Conservation (phyloP, 2,329 filamentous ascomycete species). For the Trichophyton simii region DNA sequence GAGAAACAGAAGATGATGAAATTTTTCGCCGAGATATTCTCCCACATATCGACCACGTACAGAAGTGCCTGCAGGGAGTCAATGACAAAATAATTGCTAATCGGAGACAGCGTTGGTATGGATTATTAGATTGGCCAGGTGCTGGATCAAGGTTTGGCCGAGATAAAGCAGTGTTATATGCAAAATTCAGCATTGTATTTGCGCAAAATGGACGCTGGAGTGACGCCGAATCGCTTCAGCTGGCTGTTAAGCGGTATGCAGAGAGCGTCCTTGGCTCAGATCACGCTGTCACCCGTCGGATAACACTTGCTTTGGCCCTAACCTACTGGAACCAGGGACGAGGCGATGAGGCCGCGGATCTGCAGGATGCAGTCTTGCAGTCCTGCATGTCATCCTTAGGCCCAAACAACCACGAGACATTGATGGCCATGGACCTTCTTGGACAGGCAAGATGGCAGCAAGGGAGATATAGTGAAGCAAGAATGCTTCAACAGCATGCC, state of each 20-base stretch:
- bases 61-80: conserved; percentile 4
- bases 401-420: conserved; percentile 18
- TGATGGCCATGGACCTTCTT: conserved; percentile 22
- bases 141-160: conserved; percentile 3
- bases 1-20: conserved; percentile 8
- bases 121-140: not conserved
- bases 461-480: conserved; percentile 11
- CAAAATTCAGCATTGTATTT: conserved; percentile 8
- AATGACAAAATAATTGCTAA: not conserved
- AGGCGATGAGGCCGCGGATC: conserved; percentile 10
- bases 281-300: conserved; percentile 6
- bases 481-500: conserved; percentile 13
- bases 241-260: conserved; percentile 6
- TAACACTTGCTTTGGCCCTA: conserved; percentile 11
- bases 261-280: conserved; percentile 7
- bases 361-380: conserved; percentile 13
- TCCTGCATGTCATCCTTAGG: conserved; percentile 12
- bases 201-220: conserved; percentile 7
- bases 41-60: conserved; percentile 16
- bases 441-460: conserved; percentile 12
- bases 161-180: not conserved
- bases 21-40: conserved; percentile 16
- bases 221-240: conserved; percentile 9
- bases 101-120: conserved; percentile 6
- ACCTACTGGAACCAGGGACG: conserved; percentile 11